phyloP scores from a whole-genome alignment of 139 green algal species.

The Bryopsis sp. region DNA sequence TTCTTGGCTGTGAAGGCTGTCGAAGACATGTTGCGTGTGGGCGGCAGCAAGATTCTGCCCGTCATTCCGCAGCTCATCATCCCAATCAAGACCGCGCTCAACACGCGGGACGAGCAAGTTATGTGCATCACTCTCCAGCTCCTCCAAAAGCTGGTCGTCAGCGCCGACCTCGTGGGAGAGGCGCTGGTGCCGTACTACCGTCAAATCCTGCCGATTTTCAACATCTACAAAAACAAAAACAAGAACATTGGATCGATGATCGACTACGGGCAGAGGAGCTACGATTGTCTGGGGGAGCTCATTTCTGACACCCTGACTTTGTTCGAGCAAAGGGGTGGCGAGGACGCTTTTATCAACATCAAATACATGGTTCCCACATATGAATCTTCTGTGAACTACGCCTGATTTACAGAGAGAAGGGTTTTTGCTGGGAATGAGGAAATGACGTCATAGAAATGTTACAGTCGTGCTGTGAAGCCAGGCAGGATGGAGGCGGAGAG shows the following conservation, averaged over 20 bases:
- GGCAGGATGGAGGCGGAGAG: no score
- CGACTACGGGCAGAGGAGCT: constrained; percentile 70
- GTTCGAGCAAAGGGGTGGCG: constrained; percentile 69
- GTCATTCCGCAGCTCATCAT: constrained; percentile 86
- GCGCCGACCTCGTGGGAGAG: constrained; percentile 58
- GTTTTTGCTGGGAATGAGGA: no score
- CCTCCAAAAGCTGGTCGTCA: constrained; percentile 62
- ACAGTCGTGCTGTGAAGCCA: no score
- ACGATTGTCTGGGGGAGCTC: constrained; percentile 66
- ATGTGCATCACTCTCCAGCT: constrained; percentile 75
- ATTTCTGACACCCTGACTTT: constrained; percentile 63
- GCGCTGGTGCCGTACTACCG: constrained; percentile 83
- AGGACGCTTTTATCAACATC: constrained; percentile 88
- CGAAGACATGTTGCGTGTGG: constrained; percentile 65
- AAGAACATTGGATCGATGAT: constrained; percentile 73
- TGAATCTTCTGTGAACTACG: constrained; percentile 59
- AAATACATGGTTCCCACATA: constrained; percentile 81
- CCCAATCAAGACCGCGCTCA: constrained; percentile 76
- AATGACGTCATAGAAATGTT: no score
- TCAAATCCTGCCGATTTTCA: constrained; percentile 77
- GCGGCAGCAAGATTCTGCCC: constrained; percentile 61
- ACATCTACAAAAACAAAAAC: constrained; percentile 69
- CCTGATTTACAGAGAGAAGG: constrained; percentile 22
- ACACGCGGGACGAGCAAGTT: constrained; percentile 56
- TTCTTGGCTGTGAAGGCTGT: constrained; percentile 75